Percentiles rank a stretch among this genome's conserved stretches.
phyloP scores from a whole-genome alignment of 2,329 filamentous ascomycete species.

The Claviceps monticola region DNA sequence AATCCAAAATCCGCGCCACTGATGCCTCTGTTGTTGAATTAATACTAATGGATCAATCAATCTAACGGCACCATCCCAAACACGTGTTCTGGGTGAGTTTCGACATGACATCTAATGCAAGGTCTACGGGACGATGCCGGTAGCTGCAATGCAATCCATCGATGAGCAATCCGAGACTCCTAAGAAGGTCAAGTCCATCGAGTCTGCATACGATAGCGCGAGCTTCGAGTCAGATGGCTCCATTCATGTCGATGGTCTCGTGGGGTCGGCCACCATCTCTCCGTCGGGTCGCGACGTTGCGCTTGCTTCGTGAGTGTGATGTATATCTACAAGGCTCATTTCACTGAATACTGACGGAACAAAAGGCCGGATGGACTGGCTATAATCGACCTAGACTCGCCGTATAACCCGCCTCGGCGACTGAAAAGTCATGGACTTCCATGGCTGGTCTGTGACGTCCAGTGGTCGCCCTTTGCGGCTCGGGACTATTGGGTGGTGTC shows the following conservation, averaged over 20 bases:
- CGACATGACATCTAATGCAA: slow-evolving; percentile 4
- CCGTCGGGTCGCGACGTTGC: slow-evolving; percentile 84
- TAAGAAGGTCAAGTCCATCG: slow-evolving; percentile 45
- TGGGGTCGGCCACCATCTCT: slow-evolving; percentile 86
- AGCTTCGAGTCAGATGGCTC: slow-evolving; percentile 77
- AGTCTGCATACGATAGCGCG: slow-evolving; percentile 67
- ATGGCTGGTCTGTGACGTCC: slow-evolving; percentile 93
- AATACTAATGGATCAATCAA: background rate
- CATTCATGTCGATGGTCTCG: slow-evolving; percentile 66
- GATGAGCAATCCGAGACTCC: slow-evolving; percentile 29
- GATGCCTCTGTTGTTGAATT: background rate
- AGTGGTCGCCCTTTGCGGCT: slow-evolving; percentile 87
- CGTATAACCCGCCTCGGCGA: slow-evolving; percentile 73
- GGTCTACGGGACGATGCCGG: background rate
- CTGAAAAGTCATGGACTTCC: slow-evolving; percentile 69
- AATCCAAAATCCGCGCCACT: background rate
- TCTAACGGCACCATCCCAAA: background rate
- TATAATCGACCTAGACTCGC: slow-evolving; percentile 83
- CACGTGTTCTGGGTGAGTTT: background rate
- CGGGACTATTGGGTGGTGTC: slow-evolving; percentile 90
- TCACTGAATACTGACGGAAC: slow-evolving; percentile 13
- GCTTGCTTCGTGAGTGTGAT: slow-evolving; percentile 53
- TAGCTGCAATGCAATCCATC: slow-evolving; percentile 32
- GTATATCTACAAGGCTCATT: background rate
- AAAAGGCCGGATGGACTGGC: slow-evolving; percentile 66